A percentile compares a stretch with the other conserved stretches of the same genome.
Evolutionary conservation across 1,284 basidiomycete species (phyloP).

Genomic region (Cutaneotrichosporon spelunceum): DNA sequence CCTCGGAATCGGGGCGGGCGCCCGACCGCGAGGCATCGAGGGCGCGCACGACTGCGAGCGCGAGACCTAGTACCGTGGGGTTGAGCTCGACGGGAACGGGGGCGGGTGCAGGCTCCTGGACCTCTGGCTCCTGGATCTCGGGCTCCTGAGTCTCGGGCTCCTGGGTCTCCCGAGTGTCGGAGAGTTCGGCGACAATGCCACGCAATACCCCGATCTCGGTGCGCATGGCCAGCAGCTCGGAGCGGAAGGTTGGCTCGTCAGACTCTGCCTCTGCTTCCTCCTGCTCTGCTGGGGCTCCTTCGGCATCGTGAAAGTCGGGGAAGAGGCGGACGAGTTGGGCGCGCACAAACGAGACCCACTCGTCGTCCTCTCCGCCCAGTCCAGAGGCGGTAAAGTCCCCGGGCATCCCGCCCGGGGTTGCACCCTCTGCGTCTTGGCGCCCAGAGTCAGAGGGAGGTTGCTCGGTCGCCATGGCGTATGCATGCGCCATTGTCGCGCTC

Average conservation of each 20-base stretch:
- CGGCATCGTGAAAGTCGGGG: constrained; percentile 34
- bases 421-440: too few relatives aligned
- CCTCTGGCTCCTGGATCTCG: neutral
- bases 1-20: neutral
- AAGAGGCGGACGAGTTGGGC: constrained; percentile 39
- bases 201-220: constrained; percentile 40
- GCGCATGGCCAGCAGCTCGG: constrained; percentile 35
- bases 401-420: too few relatives aligned
- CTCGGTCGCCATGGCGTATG: neutral
- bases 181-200: constrained; percentile 36
- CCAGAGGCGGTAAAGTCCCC: neutral
- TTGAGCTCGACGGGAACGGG: neutral
- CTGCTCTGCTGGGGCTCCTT: constrained; percentile 2
- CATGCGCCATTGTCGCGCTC: constrained; percentile 6
- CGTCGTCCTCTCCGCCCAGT: constrained; percentile 27
- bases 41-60: neutral
- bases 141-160: neutral
- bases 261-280: constrained; percentile 5
- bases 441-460: too few relatives aligned
- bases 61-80: neutral
- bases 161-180: constrained; percentile 1
- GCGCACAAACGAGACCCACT: constrained; percentile 41
- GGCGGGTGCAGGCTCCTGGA: neutral
- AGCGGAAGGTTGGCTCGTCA: constrained; percentile 19
- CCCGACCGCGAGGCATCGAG: neutral